phyloP scores from a whole-genome alignment of 2,329 filamentous ascomycete genomes.

The Monilinia polystroma region DNA sequence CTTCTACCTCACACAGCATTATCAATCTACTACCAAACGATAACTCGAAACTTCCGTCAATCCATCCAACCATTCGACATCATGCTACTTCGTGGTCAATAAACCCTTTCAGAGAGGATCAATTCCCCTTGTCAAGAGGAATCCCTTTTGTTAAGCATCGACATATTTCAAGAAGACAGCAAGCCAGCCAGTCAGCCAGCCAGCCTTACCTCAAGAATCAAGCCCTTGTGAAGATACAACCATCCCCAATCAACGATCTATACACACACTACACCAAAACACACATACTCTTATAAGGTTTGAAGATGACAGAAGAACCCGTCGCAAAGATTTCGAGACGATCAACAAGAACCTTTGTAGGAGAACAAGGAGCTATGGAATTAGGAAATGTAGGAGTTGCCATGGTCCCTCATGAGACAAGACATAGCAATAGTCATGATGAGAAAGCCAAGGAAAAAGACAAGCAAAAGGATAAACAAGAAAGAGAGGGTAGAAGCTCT shows the following conservation, averaged over 20 bases:
- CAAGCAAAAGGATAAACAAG: slow-evolving; percentile 21
- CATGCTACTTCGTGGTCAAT: slow-evolving; percentile 4
- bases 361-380: slow-evolving; percentile 27
- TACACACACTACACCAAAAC: neutral
- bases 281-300: neutral
- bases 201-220: neutral
- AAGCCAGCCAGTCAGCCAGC: neutral
- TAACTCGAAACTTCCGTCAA: neutral
- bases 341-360: slow-evolving; percentile 29
- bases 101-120: neutral
- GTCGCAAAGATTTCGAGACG: slow-evolving; percentile 29
- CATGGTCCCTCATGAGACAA: slow-evolving; percentile 20
- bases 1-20: neutral
- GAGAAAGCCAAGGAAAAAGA: slow-evolving; percentile 22
- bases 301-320: slow-evolving; percentile 25
- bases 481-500: slow-evolving; percentile 17
- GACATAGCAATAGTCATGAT: slow-evolving; percentile 17
- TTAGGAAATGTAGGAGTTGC: slow-evolving; percentile 9
- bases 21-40: neutral
- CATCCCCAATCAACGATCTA: neutral
- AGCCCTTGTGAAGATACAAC: neutral
- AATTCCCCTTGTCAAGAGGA: slow-evolving; percentile 14
- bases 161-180: neutral
- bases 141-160: neutral
- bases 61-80: neutral